Evolutionary conservation across 139 green algal genomes (phyloP).

Genomic region (Zygnema circumcarinatum): DNA sequence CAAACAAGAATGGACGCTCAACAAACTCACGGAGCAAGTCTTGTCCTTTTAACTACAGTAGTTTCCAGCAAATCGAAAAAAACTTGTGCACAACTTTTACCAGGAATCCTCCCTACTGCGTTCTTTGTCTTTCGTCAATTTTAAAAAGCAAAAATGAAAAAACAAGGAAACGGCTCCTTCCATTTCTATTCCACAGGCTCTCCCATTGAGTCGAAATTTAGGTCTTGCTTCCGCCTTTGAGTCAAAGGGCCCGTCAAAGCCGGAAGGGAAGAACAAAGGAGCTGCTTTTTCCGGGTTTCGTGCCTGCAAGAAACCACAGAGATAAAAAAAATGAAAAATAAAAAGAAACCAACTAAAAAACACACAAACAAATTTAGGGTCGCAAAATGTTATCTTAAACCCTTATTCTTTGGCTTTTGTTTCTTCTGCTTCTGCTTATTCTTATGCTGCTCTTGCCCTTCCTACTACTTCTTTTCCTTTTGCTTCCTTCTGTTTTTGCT

Average conservation of each 20-base stretch:
- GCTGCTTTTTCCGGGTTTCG: neutral
- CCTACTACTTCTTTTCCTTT: neutral
- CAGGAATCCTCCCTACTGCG: too few species aligned
- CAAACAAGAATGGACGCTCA: too few species aligned
- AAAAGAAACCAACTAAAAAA: neutral
- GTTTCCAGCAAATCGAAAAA: too few species aligned
- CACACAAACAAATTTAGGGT: neutral
- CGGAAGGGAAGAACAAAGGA: neutral
- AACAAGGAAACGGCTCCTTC: neutral
- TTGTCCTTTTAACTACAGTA: too few species aligned
- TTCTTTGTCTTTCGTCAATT: neutral
- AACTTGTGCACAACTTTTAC: too few species aligned
- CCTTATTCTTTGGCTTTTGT: too few species aligned
- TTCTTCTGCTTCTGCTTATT: neutral
- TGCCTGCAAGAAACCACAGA: neutral
- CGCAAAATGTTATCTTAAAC: neutral
- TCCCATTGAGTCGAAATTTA: neutral
- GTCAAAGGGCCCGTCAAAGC: neutral
- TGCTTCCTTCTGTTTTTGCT: too few species aligned
- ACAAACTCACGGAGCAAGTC: too few species aligned
- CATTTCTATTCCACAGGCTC: neutral
- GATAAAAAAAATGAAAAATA: neutral
- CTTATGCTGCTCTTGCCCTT: neutral
- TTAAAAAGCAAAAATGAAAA: neutral
- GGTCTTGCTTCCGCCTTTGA: neutral